Percentiles rank a stretch among this genome's conserved stretches.
These are phyloP conservation scores for Leishmania amazonensis DNA, from an alignment of 208 protist species.

Conservation along the genomic window DNA sequence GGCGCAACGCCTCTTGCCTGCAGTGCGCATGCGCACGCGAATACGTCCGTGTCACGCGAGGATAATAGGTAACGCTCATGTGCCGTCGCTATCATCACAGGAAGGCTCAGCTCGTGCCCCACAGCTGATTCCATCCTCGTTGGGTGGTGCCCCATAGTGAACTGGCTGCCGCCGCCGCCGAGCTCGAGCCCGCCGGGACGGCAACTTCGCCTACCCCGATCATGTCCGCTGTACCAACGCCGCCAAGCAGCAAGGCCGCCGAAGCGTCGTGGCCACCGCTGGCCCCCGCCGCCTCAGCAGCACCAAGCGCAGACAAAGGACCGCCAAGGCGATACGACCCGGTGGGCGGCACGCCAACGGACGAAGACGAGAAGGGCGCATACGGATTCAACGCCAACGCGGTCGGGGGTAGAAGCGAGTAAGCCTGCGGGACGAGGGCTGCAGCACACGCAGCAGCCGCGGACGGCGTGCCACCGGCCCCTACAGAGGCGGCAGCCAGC, in stretches of 20 bases:
- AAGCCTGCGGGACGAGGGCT: neutral
- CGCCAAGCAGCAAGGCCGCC: neutral
- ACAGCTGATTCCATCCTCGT: constrained; percentile 33
- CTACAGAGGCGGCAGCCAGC: neutral
- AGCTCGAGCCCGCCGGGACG: constrained; percentile 3
- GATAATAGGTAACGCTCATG: neutral
- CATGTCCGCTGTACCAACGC: constrained; percentile 6
- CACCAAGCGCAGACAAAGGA: neutral
- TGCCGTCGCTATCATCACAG: neutral
- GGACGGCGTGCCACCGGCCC: neutral
- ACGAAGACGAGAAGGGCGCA: neutral
- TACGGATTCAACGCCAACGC: constrained; percentile 3
- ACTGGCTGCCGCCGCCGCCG: constrained; percentile 27
- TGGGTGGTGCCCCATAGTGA: constrained; percentile 39
- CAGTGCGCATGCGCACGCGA: neutral
- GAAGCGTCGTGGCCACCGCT: neutral
- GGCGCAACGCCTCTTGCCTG: neutral
- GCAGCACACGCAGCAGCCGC: neutral
- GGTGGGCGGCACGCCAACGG: neutral
- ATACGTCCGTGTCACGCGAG: neutral
- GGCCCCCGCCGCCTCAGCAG: neutral
- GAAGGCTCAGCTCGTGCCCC: constrained; percentile 21
- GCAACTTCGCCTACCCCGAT: neutral
- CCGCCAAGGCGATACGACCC: neutral
- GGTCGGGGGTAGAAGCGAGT: neutral